Evolutionary conservation across 1,139 yeast genomes (phyloP), one percentile per base, ranked within the genome.

Genomic region (Saccharomycopsis hybrid): DNA sequence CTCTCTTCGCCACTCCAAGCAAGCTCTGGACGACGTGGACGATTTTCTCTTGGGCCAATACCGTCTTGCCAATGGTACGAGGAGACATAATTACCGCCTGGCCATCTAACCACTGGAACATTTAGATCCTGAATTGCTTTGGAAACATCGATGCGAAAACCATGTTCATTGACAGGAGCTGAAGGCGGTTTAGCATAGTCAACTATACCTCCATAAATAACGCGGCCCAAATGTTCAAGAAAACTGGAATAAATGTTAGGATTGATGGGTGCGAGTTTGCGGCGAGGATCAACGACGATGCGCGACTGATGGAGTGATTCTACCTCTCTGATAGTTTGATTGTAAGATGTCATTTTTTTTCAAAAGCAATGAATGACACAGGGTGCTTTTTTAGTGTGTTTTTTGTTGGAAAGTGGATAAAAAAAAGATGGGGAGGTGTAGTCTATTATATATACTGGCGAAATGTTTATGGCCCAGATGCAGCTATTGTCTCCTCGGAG

Each of bases 31-130:
- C 67, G 55, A 49, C 62, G 56, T 9, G 67, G 68, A 41, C 69
- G 58, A 5, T 53, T 39, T 30, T 60, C 62, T 46, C 57, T 57
- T 4, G 68, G 68, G 1, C 69, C 69, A 25, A 65, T 63, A 3
- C 66, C 69, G 48, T 65, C 69, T 13, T 59, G 49, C 69, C 69
- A 65, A 51, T 65, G 68, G 45, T 65, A 65, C 3, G 66, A 59
- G 2, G 65, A 60, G 25, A 64, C 67, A 54, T 65, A 65, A 52
- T 65, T 65, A n/a, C 69, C 69, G 11, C 69, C 69, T 30, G 69
- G 69, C 61, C 67, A 65, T 52, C 69, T 59, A 18, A 65, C 61
- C 2, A 64, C 66, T 5, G 69, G 68, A 62, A 65, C 60, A 33
- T 65, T 56, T 37, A 65, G 58, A 40, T 60, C 65, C 50, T 59